Base-by-base conservation (phyloP, 495 filamentous ascomycete genomes). In the Aspergillus nidulans region DNA sequence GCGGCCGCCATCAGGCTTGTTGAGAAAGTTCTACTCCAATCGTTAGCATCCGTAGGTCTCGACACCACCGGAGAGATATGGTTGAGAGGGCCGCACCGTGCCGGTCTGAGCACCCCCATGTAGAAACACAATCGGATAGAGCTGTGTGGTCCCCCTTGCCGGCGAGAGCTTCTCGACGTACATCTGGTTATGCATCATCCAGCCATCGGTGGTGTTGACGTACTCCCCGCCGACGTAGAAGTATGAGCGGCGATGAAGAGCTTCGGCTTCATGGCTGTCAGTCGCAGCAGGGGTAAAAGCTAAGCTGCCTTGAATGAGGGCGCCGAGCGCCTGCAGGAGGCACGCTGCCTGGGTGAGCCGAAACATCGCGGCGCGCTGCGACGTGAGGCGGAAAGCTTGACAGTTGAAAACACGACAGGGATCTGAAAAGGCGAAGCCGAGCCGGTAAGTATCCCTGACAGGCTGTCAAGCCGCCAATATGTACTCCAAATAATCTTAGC, bases 131-230 rank as follows among this genome's bases (percentile, higher is more conserved):
- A 84, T 62, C 1, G 80, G 81, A 55, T 69, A 67, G 4, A 62
- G 55, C 56, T 68, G 51, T 44, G 56, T 26, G 26, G 26, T 44
- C 5, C 55, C 58, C 13, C 10, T 53, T 6, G 39, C 9, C 0
- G 80, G 80, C 12, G 63, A 66, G 38, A 84, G 60, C 38, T 74
- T 70, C 65, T 84, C 81, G n/a, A 82, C 79, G 61, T 83, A 81
- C 67, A 82, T 80, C 67, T 82, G 77, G 38, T 73, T 53, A 24
- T 53, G 50, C 39, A 53, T 44, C 16, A 53, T n/a, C 20, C 28
- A 41, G 50, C 50, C 50, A 21, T 32, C 38, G 7, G 39, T 73
- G 20, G 68, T 62, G 43, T 76, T 64, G 9, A 74, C 50, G 58
- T 77, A 69, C 9, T 64, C 53, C 20, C 77, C 79, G 16, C 79